Base-by-base conservation (phyloP, 768 basidiomycete genomes). In the Gelatoporia subvermispora region DNA sequence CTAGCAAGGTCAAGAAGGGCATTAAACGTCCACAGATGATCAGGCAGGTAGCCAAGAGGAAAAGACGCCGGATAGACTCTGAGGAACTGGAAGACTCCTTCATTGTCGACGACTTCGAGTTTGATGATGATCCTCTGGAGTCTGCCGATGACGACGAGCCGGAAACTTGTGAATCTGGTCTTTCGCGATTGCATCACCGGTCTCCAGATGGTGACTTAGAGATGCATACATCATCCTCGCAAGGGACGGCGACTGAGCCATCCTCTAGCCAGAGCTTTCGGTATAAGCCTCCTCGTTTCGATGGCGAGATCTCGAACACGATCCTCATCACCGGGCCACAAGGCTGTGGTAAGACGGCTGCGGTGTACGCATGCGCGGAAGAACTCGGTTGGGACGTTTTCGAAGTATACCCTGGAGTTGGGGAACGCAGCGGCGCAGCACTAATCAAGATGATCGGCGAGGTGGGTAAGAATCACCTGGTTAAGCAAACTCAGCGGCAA, bases 321-420 rank as follows among this genome's bases (percentile, higher is more conserved):
- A 87, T 98, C 42, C 70, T 99, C 13, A 76, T 99, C 35, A 63
- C 72, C 37, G 96, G 96, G 0, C 93, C 92, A 1, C 68, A 77
- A 25, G 95, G 94, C 10, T 75, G 74, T 8, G 96, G 96, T 25
- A 99, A 99, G 70, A 94, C 93, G 4, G 84, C 91, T 1, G 79
- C 91, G 18, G 86, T 96, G 2, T 93, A 96, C 66, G 93, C 95
- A 0, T 94, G 93, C 60, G 92, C 93, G 4, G 81, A 84, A 46
- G 95, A 99, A 67, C 74, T 99, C 28, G 91, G 85, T 13, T 99
- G 91, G 90, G 90, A 94, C 43, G 82, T 98, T 11, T 96, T 97
- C 60, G 96, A 99, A 65, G 93, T 98, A 11, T 88, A 93, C 68
- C 90, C 96, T 21, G 96, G 96, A 2, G 84, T 94, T 44, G 93